phyloP scores from a whole-genome alignment of 768 basidiomycete genomes.

The Mrakia blollopis region DNA sequence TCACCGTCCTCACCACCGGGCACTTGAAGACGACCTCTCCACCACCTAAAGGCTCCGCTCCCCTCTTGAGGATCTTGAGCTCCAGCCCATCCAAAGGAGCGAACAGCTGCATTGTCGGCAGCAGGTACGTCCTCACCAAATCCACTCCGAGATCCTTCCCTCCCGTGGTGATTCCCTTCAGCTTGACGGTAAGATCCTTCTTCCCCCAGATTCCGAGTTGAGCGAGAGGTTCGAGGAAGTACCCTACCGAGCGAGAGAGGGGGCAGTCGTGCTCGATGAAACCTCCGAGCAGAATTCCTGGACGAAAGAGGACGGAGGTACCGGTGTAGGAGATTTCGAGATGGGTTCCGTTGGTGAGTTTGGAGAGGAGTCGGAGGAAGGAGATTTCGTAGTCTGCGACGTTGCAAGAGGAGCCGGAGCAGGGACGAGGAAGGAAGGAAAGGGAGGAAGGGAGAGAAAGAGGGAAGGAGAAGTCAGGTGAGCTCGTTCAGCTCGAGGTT shows the following conservation, averaged over 20 bases:
- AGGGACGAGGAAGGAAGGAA: not conserved
- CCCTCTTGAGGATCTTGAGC: slow-evolving; percentile 91
- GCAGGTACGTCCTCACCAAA: slow-evolving; percentile 77
- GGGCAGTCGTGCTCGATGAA: slow-evolving; percentile 78
- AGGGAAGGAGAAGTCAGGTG: not conserved
- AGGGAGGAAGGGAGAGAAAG: not conserved
- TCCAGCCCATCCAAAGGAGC: slow-evolving; percentile 87
- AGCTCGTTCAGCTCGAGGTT: not conserved
- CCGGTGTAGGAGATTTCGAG: slow-evolving; percentile 97
- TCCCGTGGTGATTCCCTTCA: slow-evolving; percentile 88
- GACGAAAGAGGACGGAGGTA: slow-evolving; percentile 85
- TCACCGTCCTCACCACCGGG: slow-evolving; percentile 82
- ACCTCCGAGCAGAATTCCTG: slow-evolving; percentile 85
- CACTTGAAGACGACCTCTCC: slow-evolving; percentile 93
- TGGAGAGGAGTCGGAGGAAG: slow-evolving; percentile 78
- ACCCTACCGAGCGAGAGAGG: slow-evolving; percentile 79
- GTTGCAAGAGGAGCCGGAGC: too few relatives aligned
- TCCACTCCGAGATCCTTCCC: slow-evolving; percentile 88
- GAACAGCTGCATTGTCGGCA: slow-evolving; percentile 85
- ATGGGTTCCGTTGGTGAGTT: slow-evolving; percentile 84
- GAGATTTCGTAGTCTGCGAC: slow-evolving; percentile 85
- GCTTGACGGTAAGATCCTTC: slow-evolving; percentile 69
- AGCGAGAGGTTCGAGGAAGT: slow-evolving; percentile 84
- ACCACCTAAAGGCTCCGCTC: slow-evolving; percentile 71
- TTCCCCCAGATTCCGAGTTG: slow-evolving; percentile 92